Evolutionary conservation across 306 rosid genomes (phyloP).

Genomic region (Cucurbita moschata): DNA sequence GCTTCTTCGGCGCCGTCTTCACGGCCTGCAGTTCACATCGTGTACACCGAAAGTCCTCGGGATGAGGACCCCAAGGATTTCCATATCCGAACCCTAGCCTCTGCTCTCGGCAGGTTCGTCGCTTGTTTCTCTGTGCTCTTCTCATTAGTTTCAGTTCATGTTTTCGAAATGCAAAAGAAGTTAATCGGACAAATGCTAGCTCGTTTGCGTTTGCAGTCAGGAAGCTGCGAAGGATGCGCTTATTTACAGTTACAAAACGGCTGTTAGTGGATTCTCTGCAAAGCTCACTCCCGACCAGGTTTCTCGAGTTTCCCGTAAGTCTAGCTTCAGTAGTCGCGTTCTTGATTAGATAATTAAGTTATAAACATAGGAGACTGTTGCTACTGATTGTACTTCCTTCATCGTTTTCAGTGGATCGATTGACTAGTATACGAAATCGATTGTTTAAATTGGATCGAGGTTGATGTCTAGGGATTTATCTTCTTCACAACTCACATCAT

Average conservation of each 20-base stretch:
- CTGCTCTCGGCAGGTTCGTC: constrained; percentile 71
- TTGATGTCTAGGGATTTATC: background rate
- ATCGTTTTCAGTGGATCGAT: background rate
- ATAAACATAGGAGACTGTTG: background rate
- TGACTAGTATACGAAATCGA: background rate
- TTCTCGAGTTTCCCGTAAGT: constrained; percentile 28
- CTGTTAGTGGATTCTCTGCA: constrained; percentile 89
- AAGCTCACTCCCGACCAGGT: constrained; percentile 70
- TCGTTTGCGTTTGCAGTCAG: constrained; percentile 26
- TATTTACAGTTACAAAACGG: constrained; percentile 71
- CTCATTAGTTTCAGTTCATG: background rate
- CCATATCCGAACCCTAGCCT: constrained; percentile 72
- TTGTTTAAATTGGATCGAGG: background rate
- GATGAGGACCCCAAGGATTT: constrained; percentile 57
- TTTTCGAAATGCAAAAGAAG: background rate
- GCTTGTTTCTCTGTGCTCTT: background rate
- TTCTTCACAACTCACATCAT: background rate
- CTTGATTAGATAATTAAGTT: background rate
- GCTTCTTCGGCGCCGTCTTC: constrained; percentile 13
- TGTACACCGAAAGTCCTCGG: constrained; percentile 59
- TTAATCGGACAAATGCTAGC: background rate
- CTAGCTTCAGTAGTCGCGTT: background rate
- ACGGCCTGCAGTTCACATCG: constrained; percentile 53
- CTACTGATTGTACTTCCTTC: background rate
- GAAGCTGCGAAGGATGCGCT: constrained; percentile 90